These are phyloP conservation scores for Yarrowia porcina DNA, from an alignment of 805 yeast genomes.

Conservation along the genomic window DNA sequence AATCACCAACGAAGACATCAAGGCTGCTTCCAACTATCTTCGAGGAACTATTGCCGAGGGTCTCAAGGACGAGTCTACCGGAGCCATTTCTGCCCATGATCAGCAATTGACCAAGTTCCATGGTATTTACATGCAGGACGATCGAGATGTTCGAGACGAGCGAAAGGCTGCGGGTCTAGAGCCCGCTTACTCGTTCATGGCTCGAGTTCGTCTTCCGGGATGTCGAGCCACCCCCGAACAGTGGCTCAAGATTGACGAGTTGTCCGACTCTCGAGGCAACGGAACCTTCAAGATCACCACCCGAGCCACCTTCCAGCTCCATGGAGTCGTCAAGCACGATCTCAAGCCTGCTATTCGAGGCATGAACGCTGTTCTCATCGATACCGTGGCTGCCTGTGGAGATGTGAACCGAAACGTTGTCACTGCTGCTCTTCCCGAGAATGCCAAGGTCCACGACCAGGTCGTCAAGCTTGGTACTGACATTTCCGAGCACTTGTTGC, in stretches of 20 bases:
- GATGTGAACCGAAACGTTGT: constrained; percentile 96
- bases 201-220: constrained; percentile 92
- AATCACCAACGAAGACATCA: constrained; percentile 93
- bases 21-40: constrained; percentile 76
- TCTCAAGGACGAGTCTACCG: constrained; percentile 74
- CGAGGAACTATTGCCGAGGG: constrained; percentile 94
- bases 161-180: constrained; percentile 89
- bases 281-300: constrained; percentile 93
- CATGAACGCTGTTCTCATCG: constrained; percentile 85
- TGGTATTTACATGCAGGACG: constrained; percentile 98
- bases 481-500: constrained; percentile 80
- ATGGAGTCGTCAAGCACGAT: constrained; percentile 87
- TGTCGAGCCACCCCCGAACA: constrained; percentile 84
- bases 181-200: constrained; percentile 97
- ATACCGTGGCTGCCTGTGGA: constrained; percentile 97
- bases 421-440: constrained; percentile 83
- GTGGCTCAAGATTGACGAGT: constrained; percentile 80
- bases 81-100: constrained; percentile 85
- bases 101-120: constrained; percentile 96
- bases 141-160: constrained; percentile 90
- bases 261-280: constrained; percentile 78
- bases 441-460: constrained; percentile 76
- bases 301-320: constrained; percentile 95
- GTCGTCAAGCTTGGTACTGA: constrained; percentile 58
- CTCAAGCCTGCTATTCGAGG: constrained; percentile 89